Evolutionary conservation across 2,329 filamentous ascomycete species (phyloP), one percentile per base, ranked within the genome.

Genomic region (Macroventuria anomochaeta): DNA sequence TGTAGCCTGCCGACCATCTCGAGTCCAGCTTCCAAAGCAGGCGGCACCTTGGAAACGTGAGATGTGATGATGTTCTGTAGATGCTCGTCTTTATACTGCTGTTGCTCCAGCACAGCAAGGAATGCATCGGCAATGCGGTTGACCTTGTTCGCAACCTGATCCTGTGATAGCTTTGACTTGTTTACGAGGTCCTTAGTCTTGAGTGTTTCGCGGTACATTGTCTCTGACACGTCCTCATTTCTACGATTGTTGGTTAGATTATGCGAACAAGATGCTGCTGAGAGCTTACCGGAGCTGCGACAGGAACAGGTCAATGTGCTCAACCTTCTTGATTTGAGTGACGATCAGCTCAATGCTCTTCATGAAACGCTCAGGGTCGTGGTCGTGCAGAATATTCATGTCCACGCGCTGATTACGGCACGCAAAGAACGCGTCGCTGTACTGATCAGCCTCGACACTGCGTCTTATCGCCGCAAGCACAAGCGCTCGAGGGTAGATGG

Each of bases 341-440:
- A 97, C 80, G 67, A 99, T 96, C 0, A 90, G 75, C 0, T 82
- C 80, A 10, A 96, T 84, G 60, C 87, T 90, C 3, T 82, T 78
- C 71, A 97, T 82, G 70, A 99, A 97, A 62, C 96, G 90, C 31
- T 87, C 82, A 0, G 93, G 91, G n/a, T 87, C 86, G 75, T 97
- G 91, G 69, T 99, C 95, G 68, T 96, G 93, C 2, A 99, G 80
- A 57, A 99, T 93, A 69, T 99, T 99, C 89, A 97, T 93, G 69
- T 99, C 95, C 0, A 99, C 95, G 63, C 96, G 86, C 72, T 99
- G 96, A 18, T 88, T 93, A 43, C 95, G 87, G 71, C 95, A 97
- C 58, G 91, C 88, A 18, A 89, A 80, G 71, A 97, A 99, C 0
- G 95, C 95, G 44, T 85, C 85, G 41, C 83, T 85, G 69, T 97